A percentile compares a stretch with the other conserved stretches of the same genome.
Conservation (phyloP, 805 yeast genomes). For the Nakazawaea sp. region DNA sequence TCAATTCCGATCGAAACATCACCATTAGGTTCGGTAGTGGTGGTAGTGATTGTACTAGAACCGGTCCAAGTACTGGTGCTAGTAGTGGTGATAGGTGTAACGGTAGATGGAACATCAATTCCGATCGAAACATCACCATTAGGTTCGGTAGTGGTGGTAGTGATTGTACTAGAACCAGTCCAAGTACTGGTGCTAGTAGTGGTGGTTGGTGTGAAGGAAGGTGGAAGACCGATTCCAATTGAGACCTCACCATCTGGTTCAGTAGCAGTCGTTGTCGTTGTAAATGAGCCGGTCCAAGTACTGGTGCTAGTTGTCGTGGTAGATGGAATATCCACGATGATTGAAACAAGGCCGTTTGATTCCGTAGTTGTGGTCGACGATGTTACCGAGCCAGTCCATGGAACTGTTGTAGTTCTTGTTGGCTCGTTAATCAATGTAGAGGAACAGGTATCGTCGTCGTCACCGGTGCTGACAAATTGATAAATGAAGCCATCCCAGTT, state of each 20-base stretch:
- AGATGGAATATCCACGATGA: neutral
- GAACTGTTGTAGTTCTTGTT: neutral
- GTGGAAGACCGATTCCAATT: neutral
- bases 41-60: too few species aligned
- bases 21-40: too few species aligned
- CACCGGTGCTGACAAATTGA: neutral
- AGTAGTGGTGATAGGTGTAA: too few species aligned
- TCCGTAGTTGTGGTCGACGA: neutral
- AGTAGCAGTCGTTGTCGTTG: neutral
- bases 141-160: neutral
- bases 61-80: too few species aligned
- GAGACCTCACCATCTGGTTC: neutral
- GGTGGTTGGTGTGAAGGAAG: neutral
- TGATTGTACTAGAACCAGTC: neutral
- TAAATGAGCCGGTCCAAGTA: neutral
- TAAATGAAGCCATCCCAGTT: neutral
- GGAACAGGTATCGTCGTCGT: neutral
- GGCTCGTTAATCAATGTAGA: neutral
- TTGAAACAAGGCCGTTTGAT: neutral
- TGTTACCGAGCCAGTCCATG: neutral
- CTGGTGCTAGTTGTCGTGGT: neutral
- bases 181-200: neutral
- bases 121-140: neutral
- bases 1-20: too few species aligned
- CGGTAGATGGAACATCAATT: too few species aligned